A percentile compares a stretch with the other conserved stretches of the same genome.
Conservation (phyloP, 345 rosid genomes). For the Euphorbia peplus region DNA sequence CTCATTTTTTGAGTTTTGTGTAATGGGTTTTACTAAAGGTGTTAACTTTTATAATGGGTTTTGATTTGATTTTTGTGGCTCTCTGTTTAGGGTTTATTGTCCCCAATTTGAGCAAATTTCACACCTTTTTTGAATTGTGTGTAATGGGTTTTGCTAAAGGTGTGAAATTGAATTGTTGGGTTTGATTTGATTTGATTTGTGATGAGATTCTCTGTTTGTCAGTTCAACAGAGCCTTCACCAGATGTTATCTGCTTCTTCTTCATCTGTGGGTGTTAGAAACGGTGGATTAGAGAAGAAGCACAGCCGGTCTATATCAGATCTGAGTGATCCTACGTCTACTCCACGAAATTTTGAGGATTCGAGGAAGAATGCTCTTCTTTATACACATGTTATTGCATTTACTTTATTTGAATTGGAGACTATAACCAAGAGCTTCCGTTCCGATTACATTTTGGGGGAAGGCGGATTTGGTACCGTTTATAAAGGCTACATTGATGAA, state of each 20-base stretch:
- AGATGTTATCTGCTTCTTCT: constrained; percentile 36
- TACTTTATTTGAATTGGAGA: constrained; percentile 83
- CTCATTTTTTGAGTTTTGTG: too few species aligned
- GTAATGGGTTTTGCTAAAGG: too few species aligned
- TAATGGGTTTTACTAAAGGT: too few species aligned
- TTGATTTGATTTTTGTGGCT: neutral
- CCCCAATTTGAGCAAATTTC: too few species aligned
- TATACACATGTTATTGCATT: constrained; percentile 82
- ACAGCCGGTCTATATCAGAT: constrained; percentile 77
- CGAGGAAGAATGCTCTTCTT: constrained; percentile 56
- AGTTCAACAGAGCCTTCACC: constrained; percentile 69
- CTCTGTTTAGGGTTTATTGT: too few species aligned
- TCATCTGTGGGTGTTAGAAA: constrained; percentile 30
- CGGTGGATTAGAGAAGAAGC: constrained; percentile 46
- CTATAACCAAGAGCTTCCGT: constrained; percentile 96
- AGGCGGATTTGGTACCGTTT: constrained; percentile 95
- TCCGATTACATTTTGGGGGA: constrained; percentile 93
- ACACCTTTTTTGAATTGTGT: too few species aligned
- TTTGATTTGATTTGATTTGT: constrained; percentile 2
- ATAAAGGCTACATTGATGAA: constrained; percentile 95
- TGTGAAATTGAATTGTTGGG: neutral
- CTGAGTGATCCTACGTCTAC: constrained; percentile 75
- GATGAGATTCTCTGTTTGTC: constrained; percentile 18
- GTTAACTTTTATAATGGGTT: too few species aligned
- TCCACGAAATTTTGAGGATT: constrained; percentile 60